phyloP scores from a whole-genome alignment of 1,284 basidiomycete genomes.

The Cryptococcus sp. region DNA sequence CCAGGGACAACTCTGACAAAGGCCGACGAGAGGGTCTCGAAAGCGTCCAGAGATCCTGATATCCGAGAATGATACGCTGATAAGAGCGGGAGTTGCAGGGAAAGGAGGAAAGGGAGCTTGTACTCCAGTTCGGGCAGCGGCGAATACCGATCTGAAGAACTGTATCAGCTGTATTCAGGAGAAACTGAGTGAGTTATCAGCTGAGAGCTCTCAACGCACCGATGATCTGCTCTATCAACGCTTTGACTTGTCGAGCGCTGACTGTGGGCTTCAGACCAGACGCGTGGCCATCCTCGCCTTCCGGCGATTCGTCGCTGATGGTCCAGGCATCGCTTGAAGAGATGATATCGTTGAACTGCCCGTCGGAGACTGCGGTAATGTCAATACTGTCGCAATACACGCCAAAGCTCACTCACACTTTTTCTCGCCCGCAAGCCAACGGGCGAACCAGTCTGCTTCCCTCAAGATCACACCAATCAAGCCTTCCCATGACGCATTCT shows the following conservation, averaged over 20 bases:
- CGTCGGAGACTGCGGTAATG: slow-evolving; percentile 52
- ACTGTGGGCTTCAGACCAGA: slow-evolving; percentile 62
- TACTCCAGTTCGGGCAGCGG: slow-evolving; percentile 77
- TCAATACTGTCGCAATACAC: background rate
- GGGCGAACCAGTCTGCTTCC: slow-evolving; percentile 81
- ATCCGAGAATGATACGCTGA: slow-evolving; percentile 76
- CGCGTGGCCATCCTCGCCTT: slow-evolving; percentile 57
- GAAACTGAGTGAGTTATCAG: no score
- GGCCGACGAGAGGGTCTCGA: slow-evolving; percentile 83
- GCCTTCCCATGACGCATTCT: slow-evolving; percentile 65
- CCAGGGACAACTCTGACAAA: slow-evolving; percentile 90
- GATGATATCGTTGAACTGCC: slow-evolving; percentile 76
- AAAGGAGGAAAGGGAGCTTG: slow-evolving; percentile 76
- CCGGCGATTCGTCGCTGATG: slow-evolving; percentile 68
- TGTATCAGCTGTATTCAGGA: no score
- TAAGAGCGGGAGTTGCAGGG: slow-evolving; percentile 82
- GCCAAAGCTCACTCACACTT: slow-evolving; percentile 63
- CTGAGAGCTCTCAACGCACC: slow-evolving; percentile 56
- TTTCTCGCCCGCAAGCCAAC: slow-evolving; percentile 85
- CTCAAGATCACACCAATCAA: slow-evolving; percentile 78
- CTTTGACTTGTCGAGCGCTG: slow-evolving; percentile 76
- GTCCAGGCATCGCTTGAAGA: slow-evolving; percentile 81
- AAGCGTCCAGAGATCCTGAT: slow-evolving; percentile 82
- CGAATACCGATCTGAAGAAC: slow-evolving; percentile 74
- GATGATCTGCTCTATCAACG: slow-evolving; percentile 84